phyloP scores from a whole-genome alignment of 768 basidiomycete genomes.

The Leccinum broughii region DNA sequence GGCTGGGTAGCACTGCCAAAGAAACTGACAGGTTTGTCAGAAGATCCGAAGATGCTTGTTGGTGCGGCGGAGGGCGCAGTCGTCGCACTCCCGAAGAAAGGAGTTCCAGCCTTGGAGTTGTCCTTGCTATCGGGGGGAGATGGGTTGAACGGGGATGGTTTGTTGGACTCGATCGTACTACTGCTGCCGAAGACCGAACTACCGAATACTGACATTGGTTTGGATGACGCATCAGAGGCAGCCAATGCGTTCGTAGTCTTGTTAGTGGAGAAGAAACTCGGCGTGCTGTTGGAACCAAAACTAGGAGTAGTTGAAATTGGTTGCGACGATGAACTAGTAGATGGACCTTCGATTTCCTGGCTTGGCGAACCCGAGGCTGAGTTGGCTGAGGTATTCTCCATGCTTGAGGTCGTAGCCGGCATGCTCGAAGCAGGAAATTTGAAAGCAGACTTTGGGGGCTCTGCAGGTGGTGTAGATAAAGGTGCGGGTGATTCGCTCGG shows the following conservation, averaged over 20 bases:
- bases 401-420: slow-evolving; percentile 8
- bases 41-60: slow-evolving; percentile 22
- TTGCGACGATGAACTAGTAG: slow-evolving; percentile 6
- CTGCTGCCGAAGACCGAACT: slow-evolving; percentile 27
- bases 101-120: slow-evolving; percentile 12
- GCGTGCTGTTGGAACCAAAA: slow-evolving; percentile 17
- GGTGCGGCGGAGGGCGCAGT: slow-evolving; percentile 12
- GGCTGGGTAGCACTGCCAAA: slow-evolving; percentile 33
- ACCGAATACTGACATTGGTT: slow-evolving; percentile 28
- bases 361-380: slow-evolving; percentile 5
- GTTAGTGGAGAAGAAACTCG: slow-evolving; percentile 25
- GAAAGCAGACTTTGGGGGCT: slow-evolving; percentile 33
- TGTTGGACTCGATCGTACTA: slow-evolving; percentile 16
- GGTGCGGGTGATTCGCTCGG: slow-evolving; percentile 15
- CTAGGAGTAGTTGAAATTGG: slow-evolving; percentile 14
- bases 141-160: slow-evolving; percentile 12
- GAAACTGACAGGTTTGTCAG: slow-evolving; percentile 26
- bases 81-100: slow-evolving; percentile 23
- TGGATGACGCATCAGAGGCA: slow-evolving; percentile 21
- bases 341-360: slow-evolving; percentile 14
- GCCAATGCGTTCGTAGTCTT: slow-evolving; percentile 22
- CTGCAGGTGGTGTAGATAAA: slow-evolving; percentile 15
- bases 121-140: slow-evolving; percentile 14
- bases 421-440: slow-evolving; percentile 21
- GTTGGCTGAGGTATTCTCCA: slow-evolving; percentile 11